Percentiles rank a stretch among this genome's conserved stretches.
phyloP scores from a whole-genome alignment of 1,284 basidiomycete species.

The Microbotryum scabiosae region DNA sequence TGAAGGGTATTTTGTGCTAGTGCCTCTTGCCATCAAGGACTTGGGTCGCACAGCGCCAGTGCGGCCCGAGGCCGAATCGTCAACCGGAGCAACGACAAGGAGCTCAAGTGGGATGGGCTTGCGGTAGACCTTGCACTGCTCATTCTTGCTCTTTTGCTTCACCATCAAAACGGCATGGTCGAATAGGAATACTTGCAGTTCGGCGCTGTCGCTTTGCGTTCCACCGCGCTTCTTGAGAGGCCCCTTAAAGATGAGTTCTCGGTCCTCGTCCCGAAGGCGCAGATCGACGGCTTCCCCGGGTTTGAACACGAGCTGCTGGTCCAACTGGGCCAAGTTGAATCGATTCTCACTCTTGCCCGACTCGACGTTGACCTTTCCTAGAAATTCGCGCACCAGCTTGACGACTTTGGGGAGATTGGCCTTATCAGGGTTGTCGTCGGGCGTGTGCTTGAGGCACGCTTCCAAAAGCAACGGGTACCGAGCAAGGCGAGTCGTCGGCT shows the following conservation, averaged over 20 bases:
- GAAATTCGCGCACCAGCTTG: slow-evolving; percentile 68
- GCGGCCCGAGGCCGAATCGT: slow-evolving; percentile 47
- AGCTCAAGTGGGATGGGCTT: slow-evolving; percentile 96
- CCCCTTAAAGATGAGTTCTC: slow-evolving; percentile 93
- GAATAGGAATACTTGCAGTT: slow-evolving; percentile 89
- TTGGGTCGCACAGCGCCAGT: slow-evolving; percentile 40
- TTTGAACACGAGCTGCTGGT: slow-evolving; percentile 76
- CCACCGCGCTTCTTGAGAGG: slow-evolving; percentile 80
- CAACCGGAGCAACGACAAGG: slow-evolving; percentile 71
- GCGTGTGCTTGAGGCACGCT: slow-evolving; percentile 86
- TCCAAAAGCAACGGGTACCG: slow-evolving; percentile 89
- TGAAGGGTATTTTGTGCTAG: slow-evolving; percentile 19
- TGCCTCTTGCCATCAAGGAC: slow-evolving; percentile 45
- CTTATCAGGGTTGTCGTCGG: slow-evolving; percentile 85
- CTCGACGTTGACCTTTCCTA: slow-evolving; percentile 82
- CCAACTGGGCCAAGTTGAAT: slow-evolving; percentile 83
- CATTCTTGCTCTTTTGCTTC: slow-evolving; percentile 81
- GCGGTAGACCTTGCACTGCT: slow-evolving; percentile 89
- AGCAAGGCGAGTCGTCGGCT: slow-evolving; percentile 93
- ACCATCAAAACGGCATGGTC: slow-evolving; percentile 95
- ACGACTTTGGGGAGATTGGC: slow-evolving; percentile 68
- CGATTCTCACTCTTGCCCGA: slow-evolving; percentile 86
- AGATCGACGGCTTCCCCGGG: slow-evolving; percentile 80
- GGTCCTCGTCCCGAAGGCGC: slow-evolving; percentile 71
- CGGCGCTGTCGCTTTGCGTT: slow-evolving; percentile 66